phyloP scores from a whole-genome alignment of 805 yeast species.

The Myxozyma kluyveri region DNA sequence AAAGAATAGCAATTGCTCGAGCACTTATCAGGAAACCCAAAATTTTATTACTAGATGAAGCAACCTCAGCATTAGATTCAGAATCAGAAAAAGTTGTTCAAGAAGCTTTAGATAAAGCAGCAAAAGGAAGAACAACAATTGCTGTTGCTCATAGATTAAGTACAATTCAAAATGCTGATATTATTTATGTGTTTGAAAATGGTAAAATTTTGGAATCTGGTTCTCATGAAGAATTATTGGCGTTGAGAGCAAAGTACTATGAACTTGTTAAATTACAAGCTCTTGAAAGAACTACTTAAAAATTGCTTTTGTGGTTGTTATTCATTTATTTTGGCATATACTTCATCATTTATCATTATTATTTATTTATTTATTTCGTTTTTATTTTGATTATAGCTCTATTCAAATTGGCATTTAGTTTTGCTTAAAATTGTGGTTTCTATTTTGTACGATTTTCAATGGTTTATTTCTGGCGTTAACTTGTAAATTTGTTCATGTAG shows the following conservation, averaged over 20 bases:
- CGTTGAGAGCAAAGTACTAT: constrained; percentile 39
- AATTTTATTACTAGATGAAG: constrained; percentile 58
- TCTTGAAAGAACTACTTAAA: constrained; percentile 42
- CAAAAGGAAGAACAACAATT: constrained; percentile 60
- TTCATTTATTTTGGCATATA: too few relatives aligned
- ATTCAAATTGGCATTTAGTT: too few relatives aligned
- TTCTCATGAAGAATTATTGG: constrained; percentile 44
- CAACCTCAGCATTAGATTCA: constrained; percentile 53
- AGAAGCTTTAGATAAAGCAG: constrained; percentile 56
- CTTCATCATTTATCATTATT: too few relatives aligned
- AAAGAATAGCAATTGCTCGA: constrained; percentile 61
- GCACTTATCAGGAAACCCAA: constrained; percentile 58
- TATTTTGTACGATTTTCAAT: too few relatives aligned
- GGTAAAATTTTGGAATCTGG: constrained; percentile 59
- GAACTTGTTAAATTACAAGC: constrained; percentile 43
- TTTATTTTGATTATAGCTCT: too few relatives aligned
- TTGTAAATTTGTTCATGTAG: too few relatives aligned
- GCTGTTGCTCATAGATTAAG: constrained; percentile 75
- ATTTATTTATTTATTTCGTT: too few relatives aligned
- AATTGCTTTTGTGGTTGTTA: too few relatives aligned
- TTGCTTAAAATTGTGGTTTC: too few relatives aligned
- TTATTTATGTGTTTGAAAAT: constrained; percentile 50
- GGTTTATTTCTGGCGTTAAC: too few relatives aligned
- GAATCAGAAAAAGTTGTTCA: constrained; percentile 69
- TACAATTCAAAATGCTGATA: constrained; percentile 52